Percentiles rank a stretch among this genome's conserved stretches.
Conservation (phyloP, 1,139 yeast species). For the Blastobotrys persicus region DNA sequence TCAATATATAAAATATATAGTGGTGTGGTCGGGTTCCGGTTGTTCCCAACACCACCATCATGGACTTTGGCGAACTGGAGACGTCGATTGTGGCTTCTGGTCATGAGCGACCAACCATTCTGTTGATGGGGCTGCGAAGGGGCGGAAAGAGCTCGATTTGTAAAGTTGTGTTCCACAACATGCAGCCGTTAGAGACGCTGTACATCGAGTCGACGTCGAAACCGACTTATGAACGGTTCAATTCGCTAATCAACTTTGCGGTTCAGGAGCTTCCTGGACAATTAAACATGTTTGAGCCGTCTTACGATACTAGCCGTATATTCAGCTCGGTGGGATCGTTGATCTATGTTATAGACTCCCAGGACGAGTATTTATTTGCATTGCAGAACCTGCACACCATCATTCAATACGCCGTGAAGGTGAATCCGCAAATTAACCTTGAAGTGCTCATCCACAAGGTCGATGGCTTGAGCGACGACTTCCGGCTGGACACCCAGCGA, state of each 20-base stretch:
- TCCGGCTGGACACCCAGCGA: slow-evolving; percentile 88
- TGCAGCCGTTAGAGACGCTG: slow-evolving; percentile 93
- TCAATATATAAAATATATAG: not conserved
- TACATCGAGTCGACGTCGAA: slow-evolving; percentile 87
- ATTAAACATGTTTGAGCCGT: slow-evolving; percentile 80
- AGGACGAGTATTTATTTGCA: slow-evolving; percentile 92
- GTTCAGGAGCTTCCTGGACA: slow-evolving; percentile 98
- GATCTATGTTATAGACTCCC: slow-evolving; percentile 85
- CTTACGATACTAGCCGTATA: slow-evolving; percentile 65
- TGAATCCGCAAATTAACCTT: slow-evolving; percentile 80
- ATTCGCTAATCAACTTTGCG: slow-evolving; percentile 76
- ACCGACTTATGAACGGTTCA: slow-evolving; percentile 56
- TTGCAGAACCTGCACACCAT: slow-evolving; percentile 85
- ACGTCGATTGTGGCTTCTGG: slow-evolving; percentile 24
- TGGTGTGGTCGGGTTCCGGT: no score
- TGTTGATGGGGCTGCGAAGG: slow-evolving; percentile 81
- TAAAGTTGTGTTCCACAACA: slow-evolving; percentile 91
- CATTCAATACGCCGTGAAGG: slow-evolving; percentile 81
- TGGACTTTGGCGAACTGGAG: slow-evolving; percentile 23
- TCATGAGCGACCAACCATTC: slow-evolving; percentile 34
- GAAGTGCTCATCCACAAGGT: slow-evolving; percentile 94
- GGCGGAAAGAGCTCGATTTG: slow-evolving; percentile 87
- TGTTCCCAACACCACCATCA: slow-evolving; percentile 5
- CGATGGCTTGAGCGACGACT: slow-evolving; percentile 92
- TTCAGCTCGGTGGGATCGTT: slow-evolving; percentile 88